phyloP scores from a whole-genome alignment of 768 basidiomycete genomes.

The Cyclocybe cylindracea region DNA sequence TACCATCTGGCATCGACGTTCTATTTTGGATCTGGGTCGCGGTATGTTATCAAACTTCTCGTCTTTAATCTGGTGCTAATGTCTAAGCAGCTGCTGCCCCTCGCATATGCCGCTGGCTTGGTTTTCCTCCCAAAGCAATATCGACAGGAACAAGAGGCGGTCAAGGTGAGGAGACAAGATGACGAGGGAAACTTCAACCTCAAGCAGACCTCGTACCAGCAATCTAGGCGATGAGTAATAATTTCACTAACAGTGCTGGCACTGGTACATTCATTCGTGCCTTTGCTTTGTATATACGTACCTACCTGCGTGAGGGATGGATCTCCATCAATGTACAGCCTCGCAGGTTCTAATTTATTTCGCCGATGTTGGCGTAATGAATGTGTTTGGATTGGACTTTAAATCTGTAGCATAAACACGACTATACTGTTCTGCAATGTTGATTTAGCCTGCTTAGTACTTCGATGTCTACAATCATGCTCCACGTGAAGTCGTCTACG shows the following conservation, averaged over 20 bases:
- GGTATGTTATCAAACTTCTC: constrained; percentile 31
- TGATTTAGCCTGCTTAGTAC: no score
- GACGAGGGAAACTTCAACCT: constrained; percentile 13
- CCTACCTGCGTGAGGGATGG: no score
- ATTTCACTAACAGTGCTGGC: no score
- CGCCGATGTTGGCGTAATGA: no score
- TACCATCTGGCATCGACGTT: constrained; percentile 36
- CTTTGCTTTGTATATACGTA: not conserved
- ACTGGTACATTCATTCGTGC: no score
- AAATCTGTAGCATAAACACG: no score
- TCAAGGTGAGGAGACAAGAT: constrained; percentile 1
- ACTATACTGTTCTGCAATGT: no score
- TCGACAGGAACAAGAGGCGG: constrained; percentile 40
- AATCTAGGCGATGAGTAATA: not conserved
- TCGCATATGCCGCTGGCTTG: constrained; percentile 43
- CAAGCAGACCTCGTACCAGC: constrained; percentile 9
- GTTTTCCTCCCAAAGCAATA: constrained; percentile 47
- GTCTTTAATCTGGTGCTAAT: not conserved
- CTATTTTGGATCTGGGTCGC: constrained; percentile 51
- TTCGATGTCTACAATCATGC: no score
- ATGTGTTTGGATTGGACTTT: no score
- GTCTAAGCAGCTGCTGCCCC: constrained; percentile 39
- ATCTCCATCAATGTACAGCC: no score
- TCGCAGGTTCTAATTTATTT: no score
- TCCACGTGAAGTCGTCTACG: no score